Percentiles rank a stretch among this genome's conserved stretches.
phyloP scores from a whole-genome alignment of 1,139 yeast species.

The Taphrina wiesneri region DNA sequence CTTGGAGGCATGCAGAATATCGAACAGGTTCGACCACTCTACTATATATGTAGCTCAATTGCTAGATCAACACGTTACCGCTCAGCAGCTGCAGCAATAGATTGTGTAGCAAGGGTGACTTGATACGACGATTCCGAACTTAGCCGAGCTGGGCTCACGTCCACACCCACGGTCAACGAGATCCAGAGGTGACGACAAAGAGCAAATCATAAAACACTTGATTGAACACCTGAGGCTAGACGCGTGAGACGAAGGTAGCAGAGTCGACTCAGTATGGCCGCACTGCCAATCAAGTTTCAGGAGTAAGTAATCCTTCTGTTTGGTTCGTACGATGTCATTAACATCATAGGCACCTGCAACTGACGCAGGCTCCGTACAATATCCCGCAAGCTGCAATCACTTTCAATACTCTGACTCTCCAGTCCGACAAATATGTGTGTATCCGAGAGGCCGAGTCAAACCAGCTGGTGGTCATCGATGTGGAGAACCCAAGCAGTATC shows the following conservation, averaged over 20 bases:
- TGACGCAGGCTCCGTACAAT: conserved; percentile 62
- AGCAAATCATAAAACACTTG: neutral
- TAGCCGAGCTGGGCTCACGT: neutral
- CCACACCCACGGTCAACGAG: neutral
- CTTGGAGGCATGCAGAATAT: too few relatives aligned
- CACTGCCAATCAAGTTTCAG: conserved; percentile 34
- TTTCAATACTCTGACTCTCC: conserved; percentile 90
- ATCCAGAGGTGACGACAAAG: conserved; percentile 6
- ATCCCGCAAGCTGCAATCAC: conserved; percentile 81
- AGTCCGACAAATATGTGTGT: conserved; percentile 84
- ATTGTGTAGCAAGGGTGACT: neutral
- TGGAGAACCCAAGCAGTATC: conserved; percentile 71
- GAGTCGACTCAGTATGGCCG: conserved; percentile 19
- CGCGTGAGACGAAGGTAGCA: conserved; percentile 5
- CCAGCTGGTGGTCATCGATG: conserved; percentile 83
- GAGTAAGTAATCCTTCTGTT: neutral
- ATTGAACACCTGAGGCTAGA: neutral
- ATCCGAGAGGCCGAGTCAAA: conserved; percentile 84
- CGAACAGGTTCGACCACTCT: too few relatives aligned
- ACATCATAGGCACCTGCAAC: conserved; percentile 26
- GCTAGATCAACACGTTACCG: too few relatives aligned
- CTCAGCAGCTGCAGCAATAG: neutral
- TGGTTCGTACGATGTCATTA: neutral
- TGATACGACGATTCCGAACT: neutral
- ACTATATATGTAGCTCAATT: too few relatives aligned